These are phyloP conservation scores for Globisporangium abappressorium DNA, from an alignment of 352 stramenopile genomes.

Conservation along the genomic window DNA sequence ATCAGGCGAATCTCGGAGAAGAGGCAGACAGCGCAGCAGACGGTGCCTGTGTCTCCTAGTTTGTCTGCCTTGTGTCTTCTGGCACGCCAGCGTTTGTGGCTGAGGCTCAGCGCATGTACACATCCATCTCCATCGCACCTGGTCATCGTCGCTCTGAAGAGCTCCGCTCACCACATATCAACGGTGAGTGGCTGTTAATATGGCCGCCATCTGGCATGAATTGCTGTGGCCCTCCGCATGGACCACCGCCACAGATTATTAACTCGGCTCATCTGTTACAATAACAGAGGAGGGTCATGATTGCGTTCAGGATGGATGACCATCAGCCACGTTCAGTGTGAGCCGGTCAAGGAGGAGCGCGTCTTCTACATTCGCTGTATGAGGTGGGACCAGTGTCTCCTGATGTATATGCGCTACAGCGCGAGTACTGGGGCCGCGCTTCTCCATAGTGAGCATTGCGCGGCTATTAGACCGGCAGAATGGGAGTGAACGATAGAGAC, in stretches of 20 bases:
- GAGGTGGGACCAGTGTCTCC: background rate
- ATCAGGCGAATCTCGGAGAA: background rate
- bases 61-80: background rate
- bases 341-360: background rate
- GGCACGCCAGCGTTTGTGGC: background rate
- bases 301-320: background rate
- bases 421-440: background rate
- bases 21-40: background rate
- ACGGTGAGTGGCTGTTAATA: background rate
- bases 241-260: background rate
- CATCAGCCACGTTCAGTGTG: background rate
- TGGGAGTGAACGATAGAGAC: background rate
- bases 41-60: background rate
- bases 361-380: background rate
- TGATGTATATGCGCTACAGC: background rate
- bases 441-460: background rate
- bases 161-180: background rate
- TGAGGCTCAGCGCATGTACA: background rate
- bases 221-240: background rate
- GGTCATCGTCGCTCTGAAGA: background rate
- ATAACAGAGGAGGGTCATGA: too few species aligned
- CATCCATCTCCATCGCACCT: background rate
- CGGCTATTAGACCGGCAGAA: background rate
- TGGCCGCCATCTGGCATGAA: background rate
- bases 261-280: too few species aligned